Evolutionary conservation across 345 rosid genomes (phyloP).

Genomic region (Murraya paniculata): DNA sequence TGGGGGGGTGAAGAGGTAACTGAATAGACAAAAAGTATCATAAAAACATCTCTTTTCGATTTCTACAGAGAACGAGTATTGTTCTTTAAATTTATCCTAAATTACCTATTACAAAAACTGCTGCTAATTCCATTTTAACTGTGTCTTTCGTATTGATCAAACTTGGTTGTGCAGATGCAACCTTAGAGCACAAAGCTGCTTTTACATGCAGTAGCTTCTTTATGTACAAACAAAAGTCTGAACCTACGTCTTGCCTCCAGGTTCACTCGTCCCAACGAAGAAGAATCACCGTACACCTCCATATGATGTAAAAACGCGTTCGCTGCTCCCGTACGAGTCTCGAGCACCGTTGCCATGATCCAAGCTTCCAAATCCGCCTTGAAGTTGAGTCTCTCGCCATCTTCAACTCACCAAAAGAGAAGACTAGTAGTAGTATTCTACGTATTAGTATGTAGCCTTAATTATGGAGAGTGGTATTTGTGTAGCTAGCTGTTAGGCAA

Average conservation of each 20-base stretch:
- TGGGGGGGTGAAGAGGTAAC: neutral
- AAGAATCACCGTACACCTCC: slow-evolving; percentile 75
- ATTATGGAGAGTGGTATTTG: neutral
- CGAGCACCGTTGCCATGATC: slow-evolving; percentile 48
- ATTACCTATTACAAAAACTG: neutral
- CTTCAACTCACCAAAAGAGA: slow-evolving; percentile 5
- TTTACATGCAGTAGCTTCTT: neutral
- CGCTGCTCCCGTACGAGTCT: slow-evolving; percentile 55
- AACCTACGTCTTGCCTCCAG: neutral
- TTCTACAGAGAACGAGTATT: neutral
- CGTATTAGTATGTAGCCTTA: neutral
- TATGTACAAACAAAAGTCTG: neutral
- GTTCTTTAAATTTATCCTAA: neutral
- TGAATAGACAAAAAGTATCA: neutral
- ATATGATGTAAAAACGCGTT: slow-evolving; percentile 64
- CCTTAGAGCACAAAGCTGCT: neutral
- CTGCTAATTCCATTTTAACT: neutral
- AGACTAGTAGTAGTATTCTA: neutral
- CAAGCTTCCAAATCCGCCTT: slow-evolving; percentile 29
- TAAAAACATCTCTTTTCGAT: neutral
- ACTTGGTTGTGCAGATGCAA: neutral
- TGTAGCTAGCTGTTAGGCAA: neutral
- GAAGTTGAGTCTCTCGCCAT: slow-evolving; percentile 15
- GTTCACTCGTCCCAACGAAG: slow-evolving; percentile 41
- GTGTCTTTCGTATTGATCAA: neutral